Evolutionary conservation across 805 yeast genomes (phyloP), one percentile per base, ranked within the genome.

Genomic region (Wilhelminamyces savonicus): DNA sequence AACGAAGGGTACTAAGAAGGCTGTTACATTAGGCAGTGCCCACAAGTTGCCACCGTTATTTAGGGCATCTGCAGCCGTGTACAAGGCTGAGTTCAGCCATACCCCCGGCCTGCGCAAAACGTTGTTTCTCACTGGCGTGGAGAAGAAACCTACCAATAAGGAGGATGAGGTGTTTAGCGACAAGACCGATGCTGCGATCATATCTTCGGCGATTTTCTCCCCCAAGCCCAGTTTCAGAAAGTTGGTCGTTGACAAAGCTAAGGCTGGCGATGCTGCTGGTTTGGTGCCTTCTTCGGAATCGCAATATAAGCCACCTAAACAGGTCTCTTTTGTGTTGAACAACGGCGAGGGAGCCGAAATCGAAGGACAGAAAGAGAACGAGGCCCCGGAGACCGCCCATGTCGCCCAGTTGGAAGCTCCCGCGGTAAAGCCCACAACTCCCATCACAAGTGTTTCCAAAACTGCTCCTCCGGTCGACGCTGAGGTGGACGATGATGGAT

Each of bases 171-270:
- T 50, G 20, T 61, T 71, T 47, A 63, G 62, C 34, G 44, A 66
- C 16, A 53, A 62, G 16, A 74, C 84, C 4, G 88, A 83, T 50
- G 68, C 71, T 30, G 81, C 84, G 4, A 80, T 84, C 36, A 54
- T 82, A 36, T 63, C 80, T 3, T 74, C 85, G n/a, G 81, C 75
- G 24, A 74, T 82, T 4, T 82, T 83, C 50, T 72, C 79, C 3
- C 85, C 85, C 20, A 69, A 75, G 29, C 59, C 63, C 24, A 71
- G 69, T 35, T 64, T 73, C 38, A 72, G 72, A 28, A 66, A 69
- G 36, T 57, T 81, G 32, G 64, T 76, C 4, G 69, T 79, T 36
- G 76, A 74, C 25, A 69, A 68, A 35, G 46, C 62, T 1, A 44
- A 45, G 21, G 46, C 41, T 8, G 10, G 32, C 11, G 15, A 18